These are phyloP conservation scores for Cardamine chenopodiifolia DNA, from an alignment of 345 rosid genomes.

Conservation along the genomic window DNA sequence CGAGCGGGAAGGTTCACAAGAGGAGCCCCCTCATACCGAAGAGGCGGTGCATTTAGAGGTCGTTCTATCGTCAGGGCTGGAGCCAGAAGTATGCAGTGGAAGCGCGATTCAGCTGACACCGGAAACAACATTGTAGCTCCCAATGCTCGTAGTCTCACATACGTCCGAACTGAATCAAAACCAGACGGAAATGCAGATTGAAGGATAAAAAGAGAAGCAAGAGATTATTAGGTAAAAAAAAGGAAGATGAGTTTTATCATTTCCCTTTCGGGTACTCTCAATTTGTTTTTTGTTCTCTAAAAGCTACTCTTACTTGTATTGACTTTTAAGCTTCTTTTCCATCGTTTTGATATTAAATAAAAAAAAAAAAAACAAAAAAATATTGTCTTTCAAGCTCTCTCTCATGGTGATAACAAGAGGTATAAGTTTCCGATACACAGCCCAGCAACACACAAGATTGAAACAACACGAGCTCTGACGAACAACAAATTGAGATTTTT, in stretches of 20 bases:
- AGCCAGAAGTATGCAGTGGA: slow-evolving; percentile 95
- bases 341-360: slow-evolving; percentile 18
- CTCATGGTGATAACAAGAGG: slow-evolving; percentile 48
- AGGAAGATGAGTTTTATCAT: slow-evolving; percentile 35
- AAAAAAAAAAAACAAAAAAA: not conserved
- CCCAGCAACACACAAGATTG: slow-evolving; percentile 57
- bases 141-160: slow-evolving; percentile 67
- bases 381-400: slow-evolving; percentile 9
- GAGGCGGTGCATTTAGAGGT: slow-evolving; percentile 73
- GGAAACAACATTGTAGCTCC: slow-evolving; percentile 46
- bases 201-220: not conserved
- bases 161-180: slow-evolving; percentile 68
- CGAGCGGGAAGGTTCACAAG: slow-evolving; percentile 65
- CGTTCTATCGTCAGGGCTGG: slow-evolving; percentile 66
- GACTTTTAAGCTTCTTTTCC: not conserved
- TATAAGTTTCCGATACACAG: slow-evolving; percentile 52
- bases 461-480: slow-evolving; percentile 60
- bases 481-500: slow-evolving; percentile 72
- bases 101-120: slow-evolving; percentile 66
- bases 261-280: slow-evolving; percentile 24
- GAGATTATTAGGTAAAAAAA: slow-evolving; percentile 21
- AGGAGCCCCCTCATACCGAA: slow-evolving; percentile 49
- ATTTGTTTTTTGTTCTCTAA: slow-evolving; percentile 15
- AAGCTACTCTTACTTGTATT: slow-evolving; percentile 8
- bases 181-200: slow-evolving; percentile 43